Base-by-base conservation (phyloP, 208 protist genomes). In the Crithidia sp. region DNA sequence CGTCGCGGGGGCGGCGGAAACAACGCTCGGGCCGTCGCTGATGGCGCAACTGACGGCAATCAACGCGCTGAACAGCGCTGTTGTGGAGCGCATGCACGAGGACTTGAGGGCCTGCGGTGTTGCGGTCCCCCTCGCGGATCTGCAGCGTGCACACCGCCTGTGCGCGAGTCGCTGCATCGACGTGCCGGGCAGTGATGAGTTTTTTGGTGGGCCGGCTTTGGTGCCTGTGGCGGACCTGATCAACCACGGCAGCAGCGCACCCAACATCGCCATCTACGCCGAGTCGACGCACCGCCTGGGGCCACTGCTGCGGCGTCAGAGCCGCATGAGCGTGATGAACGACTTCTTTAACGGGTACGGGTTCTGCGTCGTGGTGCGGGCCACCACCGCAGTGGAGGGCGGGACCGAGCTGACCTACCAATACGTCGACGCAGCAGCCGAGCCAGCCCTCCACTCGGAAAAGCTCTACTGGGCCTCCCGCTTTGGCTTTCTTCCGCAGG, bases 171-270 rank as follows among this genome's bases (percentile, higher is more conserved):
- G 90, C 49, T 95, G 90, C 56, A 76, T 91, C 60, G 90, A 95
- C 62, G 74, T 93, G 2, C 86, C 87, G 3, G 59, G 67, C 45
- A 79, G 81, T 52, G 76, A 85, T n/a, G 73, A 85, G 14, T 71
- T 93, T 36, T 85, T 92, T 82, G 87, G 90, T 36, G 90, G 90
- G 2, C 87, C 90, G 2, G 85, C 87, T n/a, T 60, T 95, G 13
- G 87, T 95, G 54, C 90, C 90, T 1, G 76, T 95, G 70, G 77
- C 90, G 2, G 90, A 95, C 60, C 87, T 95, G 55, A 82, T 95
- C 49, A 95, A 95, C 56, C 90, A 95, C 73, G 77, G 75, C 53
- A 76, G 77, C 37, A 37, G 64, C 0, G 75, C 81, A 37, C 71
- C 80, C 0, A 92, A 91, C 75, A 74, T 91, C 3, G 66, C 63